phyloP scores from a whole-genome alignment of 495 filamentous ascomycete species.

The Penicillium crystallinum region DNA sequence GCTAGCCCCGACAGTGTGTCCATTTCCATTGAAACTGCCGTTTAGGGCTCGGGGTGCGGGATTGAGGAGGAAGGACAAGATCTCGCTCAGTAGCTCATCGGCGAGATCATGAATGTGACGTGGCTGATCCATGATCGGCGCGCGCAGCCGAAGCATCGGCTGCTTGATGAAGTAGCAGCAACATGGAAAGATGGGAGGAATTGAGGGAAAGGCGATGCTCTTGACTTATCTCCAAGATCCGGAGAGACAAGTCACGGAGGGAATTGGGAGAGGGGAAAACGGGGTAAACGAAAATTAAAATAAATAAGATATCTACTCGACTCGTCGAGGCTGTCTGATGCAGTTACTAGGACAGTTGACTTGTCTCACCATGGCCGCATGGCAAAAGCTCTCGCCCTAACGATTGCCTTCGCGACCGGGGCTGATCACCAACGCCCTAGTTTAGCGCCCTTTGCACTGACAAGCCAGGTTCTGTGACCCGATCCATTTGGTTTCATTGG shows the following conservation, averaged over 20 bases:
- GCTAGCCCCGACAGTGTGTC: not conserved
- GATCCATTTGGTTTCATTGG: slow-evolving; percentile 21
- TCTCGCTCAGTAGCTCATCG: slow-evolving; percentile 56
- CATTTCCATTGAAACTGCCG: slow-evolving; percentile 3
- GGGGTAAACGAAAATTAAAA: slow-evolving; percentile 2
- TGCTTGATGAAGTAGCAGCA: slow-evolving; percentile 31
- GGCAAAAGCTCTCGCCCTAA: slow-evolving; percentile 21
- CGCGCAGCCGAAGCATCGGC: slow-evolving; percentile 36
- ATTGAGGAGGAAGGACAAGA: slow-evolving; percentile 38
- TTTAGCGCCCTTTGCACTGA: slow-evolving; percentile 19
- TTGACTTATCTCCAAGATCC: not conserved
- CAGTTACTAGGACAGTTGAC: slow-evolving; percentile 8
- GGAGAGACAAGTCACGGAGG: slow-evolving; percentile 1
- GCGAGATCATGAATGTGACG: slow-evolving; percentile 48
- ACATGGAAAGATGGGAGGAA: slow-evolving; percentile 31
- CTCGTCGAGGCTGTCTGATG: slow-evolving; percentile 3
- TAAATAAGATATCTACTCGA: not conserved
- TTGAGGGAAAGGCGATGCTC: slow-evolving; percentile 2
- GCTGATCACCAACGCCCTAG: slow-evolving; percentile 22
- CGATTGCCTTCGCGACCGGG: slow-evolving; percentile 19
- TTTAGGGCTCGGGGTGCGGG: slow-evolving; percentile 8
- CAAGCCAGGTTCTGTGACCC: slow-evolving; percentile 10
- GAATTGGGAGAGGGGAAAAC: slow-evolving; percentile 1
- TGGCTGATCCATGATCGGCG: slow-evolving; percentile 33
- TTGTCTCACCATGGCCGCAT: slow-evolving; percentile 26